Evolutionary conservation across 2,329 filamentous ascomycete species (phyloP).

Genomic region (Monosporascus ibericus): DNA sequence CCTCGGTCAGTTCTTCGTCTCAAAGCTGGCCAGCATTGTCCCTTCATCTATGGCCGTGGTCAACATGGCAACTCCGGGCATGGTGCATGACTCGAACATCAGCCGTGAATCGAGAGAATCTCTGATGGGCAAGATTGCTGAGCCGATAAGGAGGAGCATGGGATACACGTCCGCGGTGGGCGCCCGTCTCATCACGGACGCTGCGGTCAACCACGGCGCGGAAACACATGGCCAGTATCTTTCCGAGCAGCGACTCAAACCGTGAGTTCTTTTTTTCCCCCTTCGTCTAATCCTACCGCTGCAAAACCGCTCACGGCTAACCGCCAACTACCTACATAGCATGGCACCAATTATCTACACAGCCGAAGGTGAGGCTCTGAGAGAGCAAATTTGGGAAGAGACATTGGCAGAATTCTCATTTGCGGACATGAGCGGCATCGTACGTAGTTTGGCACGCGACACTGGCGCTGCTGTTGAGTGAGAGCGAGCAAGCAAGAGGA

Average conservation of each 20-base stretch:
- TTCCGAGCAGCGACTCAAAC: slow-evolving; percentile 1
- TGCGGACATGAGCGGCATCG: neutral
- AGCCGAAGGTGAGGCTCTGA: neutral
- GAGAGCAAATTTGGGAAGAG: neutral
- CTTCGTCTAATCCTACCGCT: too few species aligned
- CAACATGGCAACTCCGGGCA: slow-evolving; percentile 3
- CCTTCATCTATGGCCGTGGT: slow-evolving; percentile 4
- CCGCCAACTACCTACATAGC: neutral
- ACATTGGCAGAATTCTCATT: slow-evolving; percentile 1
- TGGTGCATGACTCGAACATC: slow-evolving; percentile 3
- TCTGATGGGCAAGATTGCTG: slow-evolving; percentile 1
- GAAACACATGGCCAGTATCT: slow-evolving; percentile 10
- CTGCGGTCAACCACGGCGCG: slow-evolving; percentile 2
- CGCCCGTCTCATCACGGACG: slow-evolving; percentile 4
- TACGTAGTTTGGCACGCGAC: too few species aligned
- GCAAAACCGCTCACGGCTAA: too few species aligned
- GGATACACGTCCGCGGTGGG: slow-evolving; percentile 4
- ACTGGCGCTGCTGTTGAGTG: too few species aligned
- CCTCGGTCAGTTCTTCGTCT: slow-evolving; percentile 15
- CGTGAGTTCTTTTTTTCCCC: slow-evolving; percentile 1
- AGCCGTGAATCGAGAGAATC: neutral
- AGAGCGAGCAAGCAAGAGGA: too few species aligned
- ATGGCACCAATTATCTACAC: slow-evolving; percentile 1
- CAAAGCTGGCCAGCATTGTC: slow-evolving; percentile 17
- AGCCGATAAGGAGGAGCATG: slow-evolving; percentile 2